A percentile compares a stretch with the other conserved stretches of the same genome.
Conservation (phyloP, 164 flowering plant genomes). For the Kingdonia uniflora region DNA sequence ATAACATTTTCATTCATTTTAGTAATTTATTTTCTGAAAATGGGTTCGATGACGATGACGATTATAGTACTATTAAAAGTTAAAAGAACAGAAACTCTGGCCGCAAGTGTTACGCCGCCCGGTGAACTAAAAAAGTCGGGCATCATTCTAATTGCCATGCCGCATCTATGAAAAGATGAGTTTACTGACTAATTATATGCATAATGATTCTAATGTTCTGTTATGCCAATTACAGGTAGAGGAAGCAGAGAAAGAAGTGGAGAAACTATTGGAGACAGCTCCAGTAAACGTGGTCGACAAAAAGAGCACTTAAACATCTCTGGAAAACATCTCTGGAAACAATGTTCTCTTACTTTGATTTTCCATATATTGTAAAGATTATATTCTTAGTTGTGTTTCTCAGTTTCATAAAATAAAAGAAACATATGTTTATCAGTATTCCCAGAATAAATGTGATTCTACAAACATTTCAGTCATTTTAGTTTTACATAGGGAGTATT, state of each 20-base stretch:
- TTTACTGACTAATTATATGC: neutral
- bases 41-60: neutral
- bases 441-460: neutral
- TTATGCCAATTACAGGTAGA: conserved; percentile 16
- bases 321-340: neutral
- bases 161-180: no score
- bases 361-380: no score
- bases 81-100: no score
- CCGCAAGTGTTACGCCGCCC: no score
- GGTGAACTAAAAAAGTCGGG: no score
- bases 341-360: neutral
- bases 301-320: neutral
- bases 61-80: neutral
- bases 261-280: conserved; percentile 4
- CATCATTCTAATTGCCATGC: no score
- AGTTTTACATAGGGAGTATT: neutral
- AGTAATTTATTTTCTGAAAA: neutral
- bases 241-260: conserved; percentile 15
- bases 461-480: neutral
- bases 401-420: neutral
- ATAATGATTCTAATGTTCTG: neutral
- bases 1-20: neutral
- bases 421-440: neutral
- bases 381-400: no score
- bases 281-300: neutral